Conservation (phyloP, 495 filamentous ascomycete genomes). For the Penicillium lagena region DNA sequence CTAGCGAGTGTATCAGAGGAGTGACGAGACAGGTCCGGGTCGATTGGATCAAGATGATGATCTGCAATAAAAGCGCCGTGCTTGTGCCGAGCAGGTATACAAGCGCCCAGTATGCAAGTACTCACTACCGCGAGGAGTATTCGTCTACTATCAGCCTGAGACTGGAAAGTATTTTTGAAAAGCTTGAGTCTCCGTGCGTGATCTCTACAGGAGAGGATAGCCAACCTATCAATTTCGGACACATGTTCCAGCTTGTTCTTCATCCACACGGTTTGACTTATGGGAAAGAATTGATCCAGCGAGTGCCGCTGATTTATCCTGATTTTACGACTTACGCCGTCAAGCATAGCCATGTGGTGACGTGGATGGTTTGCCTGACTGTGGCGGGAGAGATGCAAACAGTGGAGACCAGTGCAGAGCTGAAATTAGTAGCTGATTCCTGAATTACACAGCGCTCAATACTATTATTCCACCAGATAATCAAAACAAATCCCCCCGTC, state of each 20-base stretch:
- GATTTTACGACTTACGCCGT: constrained; percentile 14
- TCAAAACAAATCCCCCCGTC: constrained; percentile 2
- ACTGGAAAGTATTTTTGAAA: constrained; percentile 1
- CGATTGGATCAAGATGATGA: constrained; percentile 5
- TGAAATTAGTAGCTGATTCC: no score
- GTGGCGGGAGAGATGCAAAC: constrained; percentile 7
- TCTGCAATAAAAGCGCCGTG: background rate
- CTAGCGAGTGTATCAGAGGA: constrained; percentile 4
- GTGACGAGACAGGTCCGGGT: constrained; percentile 4
- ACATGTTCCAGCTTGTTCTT: constrained; percentile 7
- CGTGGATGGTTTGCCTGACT: constrained; percentile 3
- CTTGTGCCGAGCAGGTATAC: constrained; percentile 1
- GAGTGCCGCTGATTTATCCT: constrained; percentile 3
- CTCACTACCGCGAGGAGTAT: background rate
- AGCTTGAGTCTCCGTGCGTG: constrained; percentile 3
- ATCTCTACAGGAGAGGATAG: constrained; percentile 3
- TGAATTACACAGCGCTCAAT: no score
- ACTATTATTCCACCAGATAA: no score
- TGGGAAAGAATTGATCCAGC: background rate
- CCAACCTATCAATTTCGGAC: constrained; percentile 10
- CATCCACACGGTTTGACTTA: constrained; percentile 1
- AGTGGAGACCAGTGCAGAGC: background rate
- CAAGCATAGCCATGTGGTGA: constrained; percentile 1
- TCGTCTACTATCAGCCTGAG: background rate
- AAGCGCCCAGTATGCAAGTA: background rate